Evolutionary conservation across 768 basidiomycete species (phyloP), one percentile per base, ranked within the genome.

Genomic region (Suillus sp.): DNA sequence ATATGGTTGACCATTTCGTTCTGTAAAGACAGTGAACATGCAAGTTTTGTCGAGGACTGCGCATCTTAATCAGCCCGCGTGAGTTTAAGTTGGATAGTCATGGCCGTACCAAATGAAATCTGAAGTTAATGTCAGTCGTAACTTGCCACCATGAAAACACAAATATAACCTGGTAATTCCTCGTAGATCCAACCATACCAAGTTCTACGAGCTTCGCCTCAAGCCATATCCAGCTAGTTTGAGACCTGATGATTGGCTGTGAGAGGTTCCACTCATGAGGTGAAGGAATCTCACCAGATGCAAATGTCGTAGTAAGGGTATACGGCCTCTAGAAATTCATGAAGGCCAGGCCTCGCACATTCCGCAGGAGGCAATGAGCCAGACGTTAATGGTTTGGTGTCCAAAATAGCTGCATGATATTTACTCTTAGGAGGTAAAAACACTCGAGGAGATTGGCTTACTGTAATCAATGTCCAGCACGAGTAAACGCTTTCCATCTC

Each of bases 391-490:
- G 92, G 92, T 70, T 91, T 92, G 18, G 93, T 93, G 73, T 95
- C 92, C 67, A 93, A 75, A 56, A 94, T 92, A 38, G 92, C 91
- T 92, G 68, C 40, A 48, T 43, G 16, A 56, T 37, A 72, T 56
- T 54, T 53, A 53, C 34, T n/a, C 42, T 66, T 37, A 42, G 37
- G 43, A 50, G 50, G 35, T 6, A 55, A 27, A 37, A 20, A 40
- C 2, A 34, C 16, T 11, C 47, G 14, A 34, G 27, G 25, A 18
- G 11, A 30, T 16, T 37, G 30, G 6, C 84, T 69, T 62, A 92
- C 93, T 95, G 68, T 95, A 94, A 74, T 95, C 94, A 61, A 95
- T 86, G 72, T 95, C 94, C 10, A 96, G 81, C 0, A 96, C 93
- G 25, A 95, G 82, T 1, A 96, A 77, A 63, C 86, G 87, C 74